Base-by-base conservation (phyloP, 148 eudicot species). In the Cornus controversa region DNA sequence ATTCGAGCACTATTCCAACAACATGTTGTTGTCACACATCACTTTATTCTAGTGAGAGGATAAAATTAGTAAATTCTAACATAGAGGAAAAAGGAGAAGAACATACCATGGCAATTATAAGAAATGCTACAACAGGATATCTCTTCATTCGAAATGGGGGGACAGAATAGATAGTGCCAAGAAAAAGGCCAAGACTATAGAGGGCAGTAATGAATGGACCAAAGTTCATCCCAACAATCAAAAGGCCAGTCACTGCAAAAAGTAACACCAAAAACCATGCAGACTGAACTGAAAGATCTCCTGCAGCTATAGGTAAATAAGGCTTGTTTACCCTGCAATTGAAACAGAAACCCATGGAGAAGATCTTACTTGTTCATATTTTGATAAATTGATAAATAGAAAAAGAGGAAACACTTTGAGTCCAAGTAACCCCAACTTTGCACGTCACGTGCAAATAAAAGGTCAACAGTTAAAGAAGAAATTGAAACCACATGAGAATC, bases 131-230 rank as follows among this genome's bases (percentile, higher is more conserved):
- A 67, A 95, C 89, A 63, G 99, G 92, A 89, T 82, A 93, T 83
- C 92, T 87, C 91, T 95, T 95, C 94, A 95, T 80, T 79, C 99
- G 88, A 83, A 95, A 88, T 31, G 99, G 99, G 72, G 99, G 99
- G 79, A 95, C 99, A 26, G 99, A 95, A 86, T 95, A 95, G 71
- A 95, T 93, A 77, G 99, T 95, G 79, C 99, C 99, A 80, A 95
- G 94, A 75, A 95, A 93, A 78, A 95, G 88, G 65, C 99, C 99
- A 79, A 95, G 84, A 80, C 89, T 85, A 81, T 95, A 95, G 36
- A 95, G 88, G 54, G 91, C 84, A 50, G 94, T 90, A 84, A 95
- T 95, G 87, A 95, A 95, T 70, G 94, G 88, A 34, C 99, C 99
- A 75, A 91, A 95, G 80, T 88, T 93, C 69, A 86, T 13, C 68